Base-by-base conservation (phyloP, 345 rosid species). In the Sonneratia alba region DNA sequence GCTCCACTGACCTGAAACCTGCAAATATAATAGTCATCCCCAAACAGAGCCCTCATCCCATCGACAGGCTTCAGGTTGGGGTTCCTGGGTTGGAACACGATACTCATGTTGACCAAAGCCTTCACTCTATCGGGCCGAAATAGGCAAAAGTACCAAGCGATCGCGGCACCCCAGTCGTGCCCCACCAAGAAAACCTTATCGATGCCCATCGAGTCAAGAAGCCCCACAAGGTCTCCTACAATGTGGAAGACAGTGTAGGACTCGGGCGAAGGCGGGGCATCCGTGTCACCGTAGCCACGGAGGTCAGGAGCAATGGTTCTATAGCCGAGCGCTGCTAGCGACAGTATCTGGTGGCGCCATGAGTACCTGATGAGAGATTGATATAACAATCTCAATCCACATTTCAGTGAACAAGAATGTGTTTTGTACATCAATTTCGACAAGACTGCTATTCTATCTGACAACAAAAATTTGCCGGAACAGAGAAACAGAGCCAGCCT, bases 251-350 rank as follows among this genome's bases (percentile, higher is more conserved):
- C 73, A 0, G 89, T 83, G 81, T 88, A 88, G 13, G 87, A 81
- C 6, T 42, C 63, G 47, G 21, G 21, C 15, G 79, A 75, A 1
- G 84, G 77, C 0, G 93, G 93, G 3, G 87, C 82, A 40, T 88
- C 96, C 22, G 92, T 83, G 75, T 86, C 89, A 16, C 92, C 92
- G 64, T 69, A 87, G 3, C 96, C 92, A 37, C 96, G 88, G 34
- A 90, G 96, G 80, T 90, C 92, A 9, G 91, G 96, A 53, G 96
- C 96, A 49, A 87, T 75, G 69, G 88, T 83, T 0, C 89, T 82
- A 85, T 85, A 90, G 63, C 92, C 92, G 7, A 83, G 73, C 24
- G 80, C 57, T 4, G 96, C 84, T 59, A 90, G 82, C 12, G 84
- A 69, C 59, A 86, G 84, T 22, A 89, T 85, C 81, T 89, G 96